Base-by-base conservation (phyloP, 1,284 basidiomycete genomes). In the Malassezia caprae region DNA sequence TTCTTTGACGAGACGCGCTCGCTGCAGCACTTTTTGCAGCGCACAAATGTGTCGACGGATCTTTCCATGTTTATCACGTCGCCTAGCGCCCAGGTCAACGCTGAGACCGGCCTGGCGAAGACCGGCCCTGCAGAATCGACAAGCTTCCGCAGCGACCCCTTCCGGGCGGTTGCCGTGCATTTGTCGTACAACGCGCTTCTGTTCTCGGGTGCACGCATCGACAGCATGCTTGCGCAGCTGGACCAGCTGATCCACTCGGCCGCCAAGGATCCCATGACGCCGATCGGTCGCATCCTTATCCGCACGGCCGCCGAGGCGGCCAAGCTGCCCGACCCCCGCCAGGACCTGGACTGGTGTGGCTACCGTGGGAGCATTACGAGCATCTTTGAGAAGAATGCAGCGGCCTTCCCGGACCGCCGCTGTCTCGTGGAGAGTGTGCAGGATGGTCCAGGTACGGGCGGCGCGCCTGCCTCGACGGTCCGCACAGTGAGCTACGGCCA, bases 331-430 rank as follows among this genome's bases (percentile, higher is more conserved):
- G 93, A 42, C 84, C 94, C 19, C 89, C 83, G 82, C 12, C 85
- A 83, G 10, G 87, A 98, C 75, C 82, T 99, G 37, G 83, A 96
- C 70, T 99, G 93, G 90, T 94, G 90, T 75, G 90, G 86, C 52
- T 98, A 84, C 82, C 89, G 90, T 72, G 94, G 94, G 13, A 96
- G 73, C 88, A 94, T 34, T 87, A 94, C 75, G 82, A 96, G 46
- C 93, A 72, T 72, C 58, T 72, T 74, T 55, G 68, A 72, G 54
- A 58, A 57, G 30, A 72, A 74, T 40, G 72, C 72, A 8, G 34
- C 54, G 3, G 48, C 58, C 11, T 67, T 69, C 37, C 72, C 72
- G 2, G 67, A 74, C 23, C 60, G 69, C 12, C 53, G 69, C 15
- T 68, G 67, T 55, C 62, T 74, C 15, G 64, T 72, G 13, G 72